Evolutionary conservation across 345 rosid genomes (phyloP).

Genomic region (Sisymbrium altissimum): DNA sequence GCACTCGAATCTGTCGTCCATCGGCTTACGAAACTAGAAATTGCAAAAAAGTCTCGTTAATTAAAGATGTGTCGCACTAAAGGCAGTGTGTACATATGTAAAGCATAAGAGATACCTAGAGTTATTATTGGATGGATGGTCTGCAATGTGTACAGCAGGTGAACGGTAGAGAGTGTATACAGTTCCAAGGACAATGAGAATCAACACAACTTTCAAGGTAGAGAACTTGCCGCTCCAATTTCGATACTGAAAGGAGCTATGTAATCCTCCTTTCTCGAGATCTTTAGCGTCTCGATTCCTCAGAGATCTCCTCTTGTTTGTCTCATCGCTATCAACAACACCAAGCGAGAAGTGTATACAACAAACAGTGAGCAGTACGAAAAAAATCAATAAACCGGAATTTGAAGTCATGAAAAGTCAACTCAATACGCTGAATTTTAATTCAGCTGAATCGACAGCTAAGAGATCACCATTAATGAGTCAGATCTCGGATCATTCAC

Average conservation of each 20-base stretch:
- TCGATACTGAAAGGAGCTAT: slow-evolving; percentile 54
- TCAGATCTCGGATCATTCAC: slow-evolving; percentile 10
- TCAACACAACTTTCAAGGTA: slow-evolving; percentile 50
- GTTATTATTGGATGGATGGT: slow-evolving; percentile 42
- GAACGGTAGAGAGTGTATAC: slow-evolving; percentile 56
- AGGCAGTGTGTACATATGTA: neutral
- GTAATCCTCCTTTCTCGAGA: slow-evolving; percentile 62
- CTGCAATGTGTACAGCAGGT: slow-evolving; percentile 59
- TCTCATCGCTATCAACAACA: slow-evolving; percentile 48
- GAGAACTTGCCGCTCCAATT: slow-evolving; percentile 56
- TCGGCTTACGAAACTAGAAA: slow-evolving; percentile 37
- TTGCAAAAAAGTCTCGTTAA: neutral
- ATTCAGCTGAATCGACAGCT: neutral
- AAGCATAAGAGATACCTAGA: slow-evolving; percentile 5
- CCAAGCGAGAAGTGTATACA: neutral
- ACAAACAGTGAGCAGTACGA: neutral
- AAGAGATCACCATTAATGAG: slow-evolving; percentile 1
- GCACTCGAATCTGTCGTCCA: slow-evolving; percentile 50
- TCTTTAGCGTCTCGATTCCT: slow-evolving; percentile 52
- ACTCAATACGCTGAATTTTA: neutral
- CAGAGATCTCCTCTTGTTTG: slow-evolving; percentile 45
- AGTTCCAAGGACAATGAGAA: slow-evolving; percentile 57
- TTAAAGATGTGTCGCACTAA: neutral
- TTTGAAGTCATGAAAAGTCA: neutral
- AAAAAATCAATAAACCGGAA: neutral